Base-by-base conservation (phyloP, 1,139 yeast genomes). In the Diutina mesorugosa region DNA sequence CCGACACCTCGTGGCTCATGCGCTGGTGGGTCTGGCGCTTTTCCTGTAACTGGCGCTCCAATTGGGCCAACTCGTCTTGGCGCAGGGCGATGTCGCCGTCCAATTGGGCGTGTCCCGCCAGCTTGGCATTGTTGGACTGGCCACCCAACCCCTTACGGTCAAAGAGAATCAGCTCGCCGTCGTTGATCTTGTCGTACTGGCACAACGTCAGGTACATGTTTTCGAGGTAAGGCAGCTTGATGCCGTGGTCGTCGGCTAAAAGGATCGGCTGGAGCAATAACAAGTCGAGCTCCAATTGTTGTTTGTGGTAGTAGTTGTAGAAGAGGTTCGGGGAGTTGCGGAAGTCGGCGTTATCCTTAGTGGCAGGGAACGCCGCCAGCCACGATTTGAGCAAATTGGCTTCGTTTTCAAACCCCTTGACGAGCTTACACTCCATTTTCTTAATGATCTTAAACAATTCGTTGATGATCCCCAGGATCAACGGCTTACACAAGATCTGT, bases 221-320 rank as follows among this genome's bases (percentile, higher is more conserved):
- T 69, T 90, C 97, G 68, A 90, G 76, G 67, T 90, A 90, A 3
- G 97, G 97, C 0, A 97, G 88, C 66, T 88, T 85, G 57, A 90
- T 84, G 54, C 87, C 85, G 65, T 81, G 80, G 67, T 90, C 96
- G 69, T 90, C 97, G 18, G 95, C 96, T 59, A 90, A 73, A 57
- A 90, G 73, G 58, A 90, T 90, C 4, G 97, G 96, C 67, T 90
- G 95, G 59, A 90, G 76, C 58, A 90, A 72, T 55, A 90, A 72
- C 65, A 90, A 75, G 69, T 90, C 97, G 55, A 87, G 74, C 60
- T 85, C 83, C 58, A 88, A 67, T 56, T 79, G 79, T 56, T 73
- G 68, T 57, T 74, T 78, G 61, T 83, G 77, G 67, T 69, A 80
- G 63, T 78, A 86, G 60, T 83, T 81, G 68, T 83, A 86, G 62